Percentiles rank a stretch among this genome's conserved stretches.
Evolutionary conservation across 139 green algal species (phyloP).

Genomic region (Picochlorum costavermella): DNA sequence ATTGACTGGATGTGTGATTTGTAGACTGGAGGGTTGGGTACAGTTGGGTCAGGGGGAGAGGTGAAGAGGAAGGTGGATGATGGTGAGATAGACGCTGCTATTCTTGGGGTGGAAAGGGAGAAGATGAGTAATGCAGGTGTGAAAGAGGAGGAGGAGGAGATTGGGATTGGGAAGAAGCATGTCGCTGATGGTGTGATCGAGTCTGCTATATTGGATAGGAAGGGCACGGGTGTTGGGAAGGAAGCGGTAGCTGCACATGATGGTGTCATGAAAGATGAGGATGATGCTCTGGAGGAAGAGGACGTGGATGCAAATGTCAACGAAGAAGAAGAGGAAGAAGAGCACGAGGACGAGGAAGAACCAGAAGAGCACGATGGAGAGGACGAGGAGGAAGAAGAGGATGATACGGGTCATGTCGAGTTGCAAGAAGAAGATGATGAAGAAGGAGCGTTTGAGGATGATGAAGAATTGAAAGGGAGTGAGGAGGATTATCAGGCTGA

Average conservation of each 20-base stretch:
- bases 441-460: neutral
- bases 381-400: neutral
- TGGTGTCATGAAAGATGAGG: neutral
- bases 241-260: neutral
- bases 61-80: too few relatives aligned
- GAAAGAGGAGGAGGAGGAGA: too few relatives aligned
- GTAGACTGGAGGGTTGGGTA: too few relatives aligned
- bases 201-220: neutral
- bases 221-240: neutral
- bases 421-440: neutral
- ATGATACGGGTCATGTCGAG: neutral
- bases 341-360: neutral
- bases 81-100: too few relatives aligned
- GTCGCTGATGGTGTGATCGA: neutral
- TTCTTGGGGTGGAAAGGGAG: too few relatives aligned
- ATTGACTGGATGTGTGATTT: too few relatives aligned
- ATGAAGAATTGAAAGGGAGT: neutral
- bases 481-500: neutral
- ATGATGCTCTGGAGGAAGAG: neutral
- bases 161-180: neutral
- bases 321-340: slow-evolving; percentile 1
- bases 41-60: too few relatives aligned
- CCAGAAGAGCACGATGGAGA: neutral
- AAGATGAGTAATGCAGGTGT: too few relatives aligned
- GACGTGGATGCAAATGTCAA: neutral